Conservation (phyloP, 192 early-diverging fungal genomes). For the Oehlia diaphana region DNA sequence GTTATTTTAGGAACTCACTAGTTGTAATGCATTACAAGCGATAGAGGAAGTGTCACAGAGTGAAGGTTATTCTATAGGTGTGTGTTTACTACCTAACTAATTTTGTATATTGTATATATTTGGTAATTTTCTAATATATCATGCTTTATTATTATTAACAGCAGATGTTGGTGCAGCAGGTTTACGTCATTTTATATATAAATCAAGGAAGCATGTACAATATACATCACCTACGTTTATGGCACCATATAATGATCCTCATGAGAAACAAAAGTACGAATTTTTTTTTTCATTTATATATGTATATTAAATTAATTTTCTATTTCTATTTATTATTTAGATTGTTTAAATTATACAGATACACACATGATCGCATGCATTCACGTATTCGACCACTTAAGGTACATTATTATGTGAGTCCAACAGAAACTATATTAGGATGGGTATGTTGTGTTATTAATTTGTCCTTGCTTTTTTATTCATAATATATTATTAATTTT, state of each 20-base stretch:
- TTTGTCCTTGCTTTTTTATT: background rate
- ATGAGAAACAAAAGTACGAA: slow-evolving; percentile 53
- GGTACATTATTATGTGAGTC: slow-evolving; percentile 51
- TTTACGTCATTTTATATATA: slow-evolving; percentile 75
- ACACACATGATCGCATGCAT: slow-evolving; percentile 59
- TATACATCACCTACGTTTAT: slow-evolving; percentile 63
- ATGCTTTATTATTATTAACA: slow-evolving; percentile 14
- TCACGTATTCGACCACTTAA: slow-evolving; percentile 52
- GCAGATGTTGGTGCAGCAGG: slow-evolving; percentile 63
- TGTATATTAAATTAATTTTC: background rate
- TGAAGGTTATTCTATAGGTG: slow-evolving; percentile 33
- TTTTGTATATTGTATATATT: background rate
- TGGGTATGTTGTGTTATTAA: slow-evolving; percentile 49
- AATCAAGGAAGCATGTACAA: slow-evolving; percentile 61
- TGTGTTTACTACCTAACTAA: background rate
- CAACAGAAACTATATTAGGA: slow-evolving; percentile 58
- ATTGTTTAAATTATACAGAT: slow-evolving; percentile 60
- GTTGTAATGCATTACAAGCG: background rate
- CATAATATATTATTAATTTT: background rate
- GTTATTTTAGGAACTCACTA: slow-evolving; percentile 33
- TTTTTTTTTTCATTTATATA: slow-evolving; percentile 13
- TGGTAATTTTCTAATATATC: background rate
- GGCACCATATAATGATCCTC: slow-evolving; percentile 57
- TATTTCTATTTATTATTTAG: slow-evolving; percentile 27
- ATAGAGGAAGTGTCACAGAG: slow-evolving; percentile 44